Evolutionary conservation across 495 filamentous ascomycete genomes (phyloP).

Genomic region (Hyaloscypha hepaticicola): DNA sequence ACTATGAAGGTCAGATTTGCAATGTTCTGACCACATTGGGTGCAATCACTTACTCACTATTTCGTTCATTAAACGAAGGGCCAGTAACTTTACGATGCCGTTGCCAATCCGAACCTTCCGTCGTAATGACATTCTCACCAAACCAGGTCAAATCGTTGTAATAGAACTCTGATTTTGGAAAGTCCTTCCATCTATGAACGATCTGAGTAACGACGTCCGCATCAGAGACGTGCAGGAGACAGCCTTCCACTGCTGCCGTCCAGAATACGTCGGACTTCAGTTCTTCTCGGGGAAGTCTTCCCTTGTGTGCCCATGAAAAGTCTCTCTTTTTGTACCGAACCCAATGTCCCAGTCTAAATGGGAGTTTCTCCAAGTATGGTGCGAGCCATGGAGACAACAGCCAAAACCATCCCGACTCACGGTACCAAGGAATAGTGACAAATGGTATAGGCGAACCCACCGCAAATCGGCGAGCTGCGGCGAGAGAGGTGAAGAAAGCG

Average conservation of each 20-base stretch:
- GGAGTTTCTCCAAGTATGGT: slow-evolving; percentile 2
- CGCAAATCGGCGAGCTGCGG: not conserved
- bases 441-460: not conserved
- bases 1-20: not conserved
- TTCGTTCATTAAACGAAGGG: slow-evolving; percentile 69
- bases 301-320: slow-evolving; percentile 10
- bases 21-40: too few species aligned
- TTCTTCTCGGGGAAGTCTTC: slow-evolving; percentile 35
- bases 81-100: slow-evolving; percentile 66
- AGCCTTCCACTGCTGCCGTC: slow-evolving; percentile 28
- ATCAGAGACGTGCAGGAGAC: slow-evolving; percentile 41
- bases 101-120: slow-evolving; percentile 63
- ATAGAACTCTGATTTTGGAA: slow-evolving; percentile 59
- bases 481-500: not conserved
- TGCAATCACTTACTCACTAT: slow-evolving; percentile 52
- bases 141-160: slow-evolving; percentile 57
- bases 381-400: slow-evolving; percentile 16
- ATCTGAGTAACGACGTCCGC: slow-evolving; percentile 61
- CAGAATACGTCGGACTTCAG: slow-evolving; percentile 42
- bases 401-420: slow-evolving; percentile 3
- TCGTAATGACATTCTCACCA: slow-evolving; percentile 62
- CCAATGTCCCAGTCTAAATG: slow-evolving; percentile 15
- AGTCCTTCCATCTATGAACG: slow-evolving; percentile 58
- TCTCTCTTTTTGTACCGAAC: slow-evolving; percentile 11
- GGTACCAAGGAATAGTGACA: not conserved